Conservation (phyloP, 1,284 basidiomycete genomes). For the Coniferiporia sulphurascens region DNA sequence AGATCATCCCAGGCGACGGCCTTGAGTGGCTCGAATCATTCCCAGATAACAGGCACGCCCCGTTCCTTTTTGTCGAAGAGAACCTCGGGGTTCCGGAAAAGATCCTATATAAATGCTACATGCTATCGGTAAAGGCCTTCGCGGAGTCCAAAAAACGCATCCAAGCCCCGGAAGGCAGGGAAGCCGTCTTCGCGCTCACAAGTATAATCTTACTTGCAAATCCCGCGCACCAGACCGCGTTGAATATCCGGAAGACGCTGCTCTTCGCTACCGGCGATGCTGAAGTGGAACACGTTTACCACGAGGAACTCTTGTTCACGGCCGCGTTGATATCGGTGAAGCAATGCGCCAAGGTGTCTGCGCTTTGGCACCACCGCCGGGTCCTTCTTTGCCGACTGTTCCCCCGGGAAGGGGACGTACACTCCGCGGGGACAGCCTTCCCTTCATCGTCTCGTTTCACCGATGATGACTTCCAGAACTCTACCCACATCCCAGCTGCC, state of each 20-base stretch:
- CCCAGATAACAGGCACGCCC: slow-evolving; percentile 26
- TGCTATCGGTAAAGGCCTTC: slow-evolving; percentile 38
- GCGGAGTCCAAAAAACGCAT: slow-evolving; percentile 20
- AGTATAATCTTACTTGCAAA: slow-evolving; percentile 53
- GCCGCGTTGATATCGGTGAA: slow-evolving; percentile 44
- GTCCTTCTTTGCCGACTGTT: slow-evolving; percentile 42
- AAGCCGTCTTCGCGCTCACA: slow-evolving; percentile 2
- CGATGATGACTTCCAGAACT: slow-evolving; percentile 2
- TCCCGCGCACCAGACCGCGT: slow-evolving; percentile 59
- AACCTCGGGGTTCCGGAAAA: slow-evolving; percentile 65
- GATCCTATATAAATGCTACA: slow-evolving; percentile 46
- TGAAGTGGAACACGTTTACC: neutral
- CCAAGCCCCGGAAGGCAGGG: slow-evolving; percentile 5
- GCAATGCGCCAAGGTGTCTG: slow-evolving; percentile 55
- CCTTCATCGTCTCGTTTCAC: neutral
- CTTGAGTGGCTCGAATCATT: slow-evolving; percentile 33
- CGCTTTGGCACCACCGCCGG: slow-evolving; percentile 62
- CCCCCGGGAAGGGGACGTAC: neutral
- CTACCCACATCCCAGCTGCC: slow-evolving; percentile 24
- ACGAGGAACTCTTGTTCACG: slow-evolving; percentile 43
- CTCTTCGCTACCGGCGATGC: slow-evolving; percentile 17
- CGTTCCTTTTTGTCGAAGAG: slow-evolving; percentile 51
- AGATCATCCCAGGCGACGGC: slow-evolving; percentile 46
- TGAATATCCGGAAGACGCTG: slow-evolving; percentile 54
- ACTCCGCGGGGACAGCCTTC: neutral